These are phyloP conservation scores for Cinnamomum chago DNA, from an alignment of 164 flowering plant genomes.

Conservation along the genomic window DNA sequence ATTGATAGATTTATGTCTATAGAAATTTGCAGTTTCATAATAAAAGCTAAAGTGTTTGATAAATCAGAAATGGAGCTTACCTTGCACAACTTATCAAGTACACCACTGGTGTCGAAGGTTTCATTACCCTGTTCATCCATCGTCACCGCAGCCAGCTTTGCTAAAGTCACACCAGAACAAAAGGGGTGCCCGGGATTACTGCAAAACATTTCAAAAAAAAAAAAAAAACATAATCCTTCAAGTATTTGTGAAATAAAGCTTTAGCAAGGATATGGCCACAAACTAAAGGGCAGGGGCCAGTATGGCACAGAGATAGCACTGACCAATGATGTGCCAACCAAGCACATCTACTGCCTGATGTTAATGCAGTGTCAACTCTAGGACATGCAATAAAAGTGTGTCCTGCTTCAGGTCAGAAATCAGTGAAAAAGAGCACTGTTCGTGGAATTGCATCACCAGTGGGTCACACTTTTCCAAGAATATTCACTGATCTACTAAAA, in stretches of 20 bases:
- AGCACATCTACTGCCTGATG: neutral
- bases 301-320: neutral
- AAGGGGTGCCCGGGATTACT: constrained; percentile 93
- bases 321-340: neutral
- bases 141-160: constrained; percentile 97
- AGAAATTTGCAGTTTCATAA: neutral
- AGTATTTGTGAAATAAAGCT: neutral
- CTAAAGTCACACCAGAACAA: constrained; percentile 79
- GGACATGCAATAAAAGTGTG: neutral
- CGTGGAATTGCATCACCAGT: neutral
- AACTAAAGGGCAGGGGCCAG: neutral
- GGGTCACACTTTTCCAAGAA: neutral
- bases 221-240: neutral
- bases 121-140: constrained; percentile 97
- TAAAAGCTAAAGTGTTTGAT: neutral
- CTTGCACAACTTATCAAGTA: constrained; percentile 89
- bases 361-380: neutral
- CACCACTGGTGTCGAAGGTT: constrained; percentile 98
- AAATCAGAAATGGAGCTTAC: constrained; percentile 30
- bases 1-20: neutral
- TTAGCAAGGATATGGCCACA: neutral
- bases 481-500: neutral
- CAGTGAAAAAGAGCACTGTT: neutral
- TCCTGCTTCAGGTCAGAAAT: neutral
- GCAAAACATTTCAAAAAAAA: constrained; percentile 11